A percentile compares a stretch with the other conserved stretches of the same genome.
Evolutionary conservation across 257 asterid species (phyloP).

Genomic region (Scutellaria baicalensis): DNA sequence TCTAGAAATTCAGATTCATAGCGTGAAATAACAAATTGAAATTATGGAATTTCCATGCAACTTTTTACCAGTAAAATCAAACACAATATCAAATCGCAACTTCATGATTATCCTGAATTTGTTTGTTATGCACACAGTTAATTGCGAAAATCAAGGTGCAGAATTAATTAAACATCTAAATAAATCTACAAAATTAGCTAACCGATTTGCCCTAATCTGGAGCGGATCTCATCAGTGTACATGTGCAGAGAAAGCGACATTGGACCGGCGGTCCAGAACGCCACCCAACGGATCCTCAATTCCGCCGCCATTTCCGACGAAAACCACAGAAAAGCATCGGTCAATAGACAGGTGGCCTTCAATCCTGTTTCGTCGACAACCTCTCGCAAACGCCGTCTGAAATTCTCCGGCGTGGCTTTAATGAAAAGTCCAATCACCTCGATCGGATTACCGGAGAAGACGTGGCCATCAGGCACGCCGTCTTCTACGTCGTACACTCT

Average conservation of each 20-base stretch:
- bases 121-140: neutral
- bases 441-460: slow-evolving; percentile 15
- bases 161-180: too few species aligned
- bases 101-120: too few species aligned
- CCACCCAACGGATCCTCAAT: slow-evolving; percentile 34
- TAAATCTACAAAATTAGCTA: too few species aligned
- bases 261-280: slow-evolving; percentile 49
- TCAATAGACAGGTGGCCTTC: slow-evolving; percentile 33
- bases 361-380: slow-evolving; percentile 31
- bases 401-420: slow-evolving; percentile 27
- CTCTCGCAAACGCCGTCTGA: slow-evolving; percentile 17
- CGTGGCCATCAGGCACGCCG: slow-evolving; percentile 29
- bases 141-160: too few species aligned
- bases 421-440: slow-evolving; percentile 36
- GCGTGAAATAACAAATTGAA: too few species aligned
- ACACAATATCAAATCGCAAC: too few species aligned
- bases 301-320: slow-evolving; percentile 30
- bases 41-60: too few species aligned
- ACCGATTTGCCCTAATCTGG: slow-evolving; percentile 5
- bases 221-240: slow-evolving; percentile 30
- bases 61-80: too few species aligned
- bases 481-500: slow-evolving; percentile 25
- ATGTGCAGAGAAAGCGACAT: slow-evolving; percentile 31
- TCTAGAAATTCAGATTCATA: too few species aligned
- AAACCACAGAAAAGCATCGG: slow-evolving; percentile 53